Percentiles rank a stretch among this genome's conserved stretches.
phyloP scores from a whole-genome alignment of 208 protist genomes.

The Leishmania aethiopica region DNA sequence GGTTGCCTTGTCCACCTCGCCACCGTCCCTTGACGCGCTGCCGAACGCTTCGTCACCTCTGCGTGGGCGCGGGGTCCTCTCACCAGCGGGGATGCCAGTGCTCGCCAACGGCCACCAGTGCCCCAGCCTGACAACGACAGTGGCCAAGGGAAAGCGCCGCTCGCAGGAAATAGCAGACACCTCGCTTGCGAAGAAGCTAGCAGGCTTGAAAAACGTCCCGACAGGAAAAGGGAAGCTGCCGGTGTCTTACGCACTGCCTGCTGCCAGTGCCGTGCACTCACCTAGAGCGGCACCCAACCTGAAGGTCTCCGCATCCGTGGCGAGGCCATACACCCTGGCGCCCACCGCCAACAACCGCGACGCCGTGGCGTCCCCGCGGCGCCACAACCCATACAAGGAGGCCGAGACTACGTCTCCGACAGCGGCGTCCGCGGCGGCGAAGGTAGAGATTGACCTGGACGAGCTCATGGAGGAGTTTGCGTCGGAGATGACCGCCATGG shows the following conservation, averaged over 20 bases:
- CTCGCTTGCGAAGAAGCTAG: constrained; percentile 23
- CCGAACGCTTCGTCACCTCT: neutral
- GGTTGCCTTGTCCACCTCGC: constrained; percentile 1
- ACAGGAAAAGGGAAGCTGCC: constrained; percentile 21
- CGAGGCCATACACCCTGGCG: neutral
- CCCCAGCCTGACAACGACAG: neutral
- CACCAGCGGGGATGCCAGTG: constrained; percentile 3
- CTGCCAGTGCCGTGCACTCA: constrained; percentile 12
- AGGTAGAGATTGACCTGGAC: constrained; percentile 62
- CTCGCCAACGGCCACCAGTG: constrained; percentile 6
- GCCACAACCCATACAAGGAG: constrained; percentile 12
- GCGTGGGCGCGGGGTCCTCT: neutral
- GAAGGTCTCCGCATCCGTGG: neutral
- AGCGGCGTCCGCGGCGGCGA: constrained; percentile 2
- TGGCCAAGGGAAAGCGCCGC: constrained; percentile 5
- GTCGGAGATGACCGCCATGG: constrained; percentile 60
- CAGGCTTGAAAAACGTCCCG: constrained; percentile 29
- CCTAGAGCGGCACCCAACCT: neutral
- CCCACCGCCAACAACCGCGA: constrained; percentile 10
- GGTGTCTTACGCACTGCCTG: neutral
- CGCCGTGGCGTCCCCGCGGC: constrained; percentile 1
- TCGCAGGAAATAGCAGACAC: constrained; percentile 17
- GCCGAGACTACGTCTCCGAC: constrained; percentile 4
- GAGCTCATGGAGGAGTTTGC: constrained; percentile 77
- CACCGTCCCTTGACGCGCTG: neutral